Conservation (phyloP, 2,329 filamentous ascomycete genomes). For the Xylaria sp. region DNA sequence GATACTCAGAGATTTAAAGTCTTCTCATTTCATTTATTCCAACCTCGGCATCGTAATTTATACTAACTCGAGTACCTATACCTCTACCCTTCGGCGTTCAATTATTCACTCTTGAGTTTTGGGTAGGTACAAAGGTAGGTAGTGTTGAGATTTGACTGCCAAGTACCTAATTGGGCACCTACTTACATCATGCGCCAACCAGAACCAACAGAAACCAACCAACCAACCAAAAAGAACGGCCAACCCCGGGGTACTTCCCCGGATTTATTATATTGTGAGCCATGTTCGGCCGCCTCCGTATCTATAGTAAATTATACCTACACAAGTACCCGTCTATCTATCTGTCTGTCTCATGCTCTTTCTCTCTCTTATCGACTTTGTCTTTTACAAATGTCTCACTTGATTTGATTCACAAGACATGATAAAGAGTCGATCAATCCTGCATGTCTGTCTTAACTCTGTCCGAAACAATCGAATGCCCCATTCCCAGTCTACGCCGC, state of each 20-base stretch:
- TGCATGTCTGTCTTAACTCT: background rate
- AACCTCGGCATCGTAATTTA: background rate
- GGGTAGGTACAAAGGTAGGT: background rate
- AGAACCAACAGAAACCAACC: background rate
- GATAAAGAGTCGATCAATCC: background rate
- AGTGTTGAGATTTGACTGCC: background rate
- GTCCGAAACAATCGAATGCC: background rate
- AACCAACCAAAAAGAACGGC: background rate
- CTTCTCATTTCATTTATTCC: background rate
- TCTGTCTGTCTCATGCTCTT: background rate
- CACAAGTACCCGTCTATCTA: background rate
- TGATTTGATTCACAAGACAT: background rate
- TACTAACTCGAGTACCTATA: background rate
- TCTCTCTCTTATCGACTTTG: background rate
- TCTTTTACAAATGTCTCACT: background rate
- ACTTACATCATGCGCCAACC: too few relatives aligned
- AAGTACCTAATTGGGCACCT: background rate
- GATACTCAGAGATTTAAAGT: background rate
- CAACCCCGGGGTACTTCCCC: conserved; percentile 25
- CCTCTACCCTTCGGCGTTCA: background rate
- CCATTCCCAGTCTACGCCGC: conserved; percentile 1
- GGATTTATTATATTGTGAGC: conserved; percentile 25
- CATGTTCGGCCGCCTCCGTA: conserved; percentile 9
- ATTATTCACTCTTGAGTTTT: conserved; percentile 1
- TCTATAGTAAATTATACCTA: background rate